Base-by-base conservation (phyloP, 805 yeast species). In the Cyberlindnera misumaiensis region DNA sequence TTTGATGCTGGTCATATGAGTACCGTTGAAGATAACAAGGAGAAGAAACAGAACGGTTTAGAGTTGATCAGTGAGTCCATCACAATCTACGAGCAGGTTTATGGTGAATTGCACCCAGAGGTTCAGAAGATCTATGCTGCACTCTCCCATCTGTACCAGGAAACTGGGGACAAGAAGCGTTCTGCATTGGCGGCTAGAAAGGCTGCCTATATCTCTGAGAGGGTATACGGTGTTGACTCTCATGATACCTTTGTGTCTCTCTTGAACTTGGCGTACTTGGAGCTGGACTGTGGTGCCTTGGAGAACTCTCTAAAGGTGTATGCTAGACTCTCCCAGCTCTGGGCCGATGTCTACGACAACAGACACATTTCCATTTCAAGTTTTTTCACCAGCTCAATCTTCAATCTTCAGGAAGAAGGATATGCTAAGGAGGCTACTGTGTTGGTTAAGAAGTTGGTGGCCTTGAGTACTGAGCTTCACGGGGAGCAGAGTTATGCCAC, bases 191-290 rank as follows among this genome's bases (percentile, higher is more conserved):
- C 75, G 47, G 74, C 80, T 13, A 76, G 93, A 49, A 80, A 75
- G 56, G 76, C 96, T 2, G 72, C 78, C 44, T 65, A 76, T 29
- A 75, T 88, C 44, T 70, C 80, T 43, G 97, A 90, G 67, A 78
- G 97, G 63, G 70, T 79, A 11, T 60, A 67, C 36, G 98, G 98
- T 44, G 60, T 78, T 45, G 97, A 90, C 55, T 75, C 93, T 11
- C 75, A 73, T 52, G 90, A 87, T 46, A 73, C 89, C 18, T 60
- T 86, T 28, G 72, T 86, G 47, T 67, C 85, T 30, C 75, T 82
- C 56, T 69, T 80, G 50, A 87, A 86, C 60, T 64, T 89, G 48
- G 94, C 93, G 2, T 73, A 70, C 53, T 71, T 73, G 52, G 96
- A 89, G 59, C 64, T 77, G 30, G 63, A 74, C 9, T 73, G 75